Base-by-base conservation (phyloP, 345 rosid genomes). In the Bruguiera sexangula region DNA sequence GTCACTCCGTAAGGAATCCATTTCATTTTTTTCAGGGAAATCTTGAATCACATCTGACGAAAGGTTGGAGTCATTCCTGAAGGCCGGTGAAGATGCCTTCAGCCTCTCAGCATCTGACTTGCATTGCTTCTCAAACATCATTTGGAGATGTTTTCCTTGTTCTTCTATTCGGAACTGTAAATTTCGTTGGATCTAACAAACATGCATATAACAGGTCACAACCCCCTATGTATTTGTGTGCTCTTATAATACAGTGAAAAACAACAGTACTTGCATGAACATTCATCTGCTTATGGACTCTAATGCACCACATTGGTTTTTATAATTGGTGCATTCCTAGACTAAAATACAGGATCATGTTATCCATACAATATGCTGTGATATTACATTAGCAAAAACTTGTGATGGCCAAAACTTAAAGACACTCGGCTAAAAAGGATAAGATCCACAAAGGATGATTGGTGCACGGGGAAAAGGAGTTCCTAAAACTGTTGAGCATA, bases 121-220 rank as follows among this genome's bases (percentile, higher is more conserved):
- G 73, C 70, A 76, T 77, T 93, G 98, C 82, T 88, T 87, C 91
- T 91, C 96, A 63, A 94, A 94, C 96, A 94, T 94, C 96, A 83
- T 85, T 73, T 94, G 96, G 69, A 94, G 95, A 84, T 87, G 76
- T 84, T 82, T 87, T 62, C 98, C 98, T 79, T 94, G 96, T 81
- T 94, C 98, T 83, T 94, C 98, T 79, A 94, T 89, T 18, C 88
- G 88, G 75, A 94, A 80, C 84, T 94, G 98, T 69, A 94, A 80
- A 73, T 84, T 94, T 76, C 97, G 85, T 84, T 91, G 96, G 66
- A 94, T 91, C 97, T 91, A 86, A 51, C 58, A 56, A 56, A 18
- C 11, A 56, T 8, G 16, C 2, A 24, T 2, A 24, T 2, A 56
- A 10, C 16, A 21, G 4, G 18, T 56, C 29, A 56, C 60, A 56